Evolutionary conservation across 441 rosid genomes (phyloP), one percentile per base, ranked within the genome.

Genomic region (Lepidium campestre): DNA sequence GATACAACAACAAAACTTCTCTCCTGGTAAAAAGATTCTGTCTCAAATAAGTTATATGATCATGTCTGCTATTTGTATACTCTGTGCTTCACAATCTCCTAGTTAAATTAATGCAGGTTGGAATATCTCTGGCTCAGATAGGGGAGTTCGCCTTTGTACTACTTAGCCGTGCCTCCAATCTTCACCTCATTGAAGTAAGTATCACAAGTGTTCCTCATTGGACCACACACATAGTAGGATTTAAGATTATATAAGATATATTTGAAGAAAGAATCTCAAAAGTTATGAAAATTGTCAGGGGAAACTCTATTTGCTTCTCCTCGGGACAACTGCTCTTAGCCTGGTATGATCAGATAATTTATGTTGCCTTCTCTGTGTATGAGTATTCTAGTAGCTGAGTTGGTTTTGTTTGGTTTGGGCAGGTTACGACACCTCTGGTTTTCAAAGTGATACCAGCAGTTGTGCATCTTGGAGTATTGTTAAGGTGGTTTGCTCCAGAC

Each of bases 81-180:
- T 58, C 18, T 13, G 20, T 31, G 55, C 13, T 36, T 68, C 4
- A 62, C 25, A 35, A 48, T 13, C 18, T 27, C 18, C 14, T 29
- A 13, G 32, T 34, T 31, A 49, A 23, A 64, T 35, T 50, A 57
- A 32, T 56, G 78, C 75, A 93, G 98, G 98, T 88, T 70, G 98
- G 98, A 71, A 75, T 93, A 87, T 88, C 98, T 71, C 78, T 93
- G 74, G 98, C 98, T 10, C 97, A 93, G 80, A 93, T 93, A 69
- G 97, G 98, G 56, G 98, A 93, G 78, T 93, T 90, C 40, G 94
- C 98, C 58, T 93, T 93, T 80, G 98, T 93, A 75, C 89, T 93
- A 29, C 89, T 93, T 39, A 90, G 97, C 64, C 92, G 98, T 12
- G 98, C 98, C 74, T 90, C 92, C 79, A 93, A 93, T 83, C 88